Evolutionary conservation across 2,329 filamentous ascomycete genomes (phyloP).

Genomic region (Fusarium staphyleae): DNA sequence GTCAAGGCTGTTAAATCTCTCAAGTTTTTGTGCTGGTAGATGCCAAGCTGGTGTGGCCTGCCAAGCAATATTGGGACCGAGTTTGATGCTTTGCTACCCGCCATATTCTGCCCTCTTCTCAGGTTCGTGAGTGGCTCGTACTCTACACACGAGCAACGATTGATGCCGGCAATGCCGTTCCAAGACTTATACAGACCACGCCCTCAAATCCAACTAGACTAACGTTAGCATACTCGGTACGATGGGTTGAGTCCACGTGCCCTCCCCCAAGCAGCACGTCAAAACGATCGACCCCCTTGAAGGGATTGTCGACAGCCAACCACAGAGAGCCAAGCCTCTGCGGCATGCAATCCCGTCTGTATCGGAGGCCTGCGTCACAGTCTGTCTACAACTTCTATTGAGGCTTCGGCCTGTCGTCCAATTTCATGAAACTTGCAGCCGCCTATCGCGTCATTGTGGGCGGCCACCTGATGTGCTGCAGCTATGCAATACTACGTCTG

Average conservation of each 20-base stretch:
- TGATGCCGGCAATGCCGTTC: constrained; percentile 42
- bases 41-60: constrained; percentile 27
- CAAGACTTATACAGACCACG: constrained; percentile 40
- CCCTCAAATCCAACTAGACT: constrained; percentile 40
- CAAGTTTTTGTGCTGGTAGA: constrained; percentile 10
- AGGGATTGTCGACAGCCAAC: constrained; percentile 30
- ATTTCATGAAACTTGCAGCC: constrained; percentile 36
- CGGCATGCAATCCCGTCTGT: constrained; percentile 28
- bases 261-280: constrained; percentile 22
- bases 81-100: constrained; percentile 14
- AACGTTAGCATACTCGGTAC: constrained; percentile 27
- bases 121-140: constrained; percentile 21
- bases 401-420: constrained; percentile 37
- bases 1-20: constrained; percentile 4
- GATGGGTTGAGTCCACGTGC: constrained; percentile 37
- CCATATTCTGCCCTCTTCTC: constrained; percentile 34
- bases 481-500: constrained; percentile 35
- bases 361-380: constrained; percentile 23
- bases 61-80: constrained; percentile 14
- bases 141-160: constrained; percentile 27
- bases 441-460: constrained; percentile 38
- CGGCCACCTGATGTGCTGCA: constrained; percentile 42
- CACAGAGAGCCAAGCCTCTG: constrained; percentile 26
- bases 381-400: constrained; percentile 21
- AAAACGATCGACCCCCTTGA: constrained; percentile 34